Base-by-base conservation (phyloP, 2,329 filamentous ascomycete species). In the Aspergillus carbonarius region DNA sequence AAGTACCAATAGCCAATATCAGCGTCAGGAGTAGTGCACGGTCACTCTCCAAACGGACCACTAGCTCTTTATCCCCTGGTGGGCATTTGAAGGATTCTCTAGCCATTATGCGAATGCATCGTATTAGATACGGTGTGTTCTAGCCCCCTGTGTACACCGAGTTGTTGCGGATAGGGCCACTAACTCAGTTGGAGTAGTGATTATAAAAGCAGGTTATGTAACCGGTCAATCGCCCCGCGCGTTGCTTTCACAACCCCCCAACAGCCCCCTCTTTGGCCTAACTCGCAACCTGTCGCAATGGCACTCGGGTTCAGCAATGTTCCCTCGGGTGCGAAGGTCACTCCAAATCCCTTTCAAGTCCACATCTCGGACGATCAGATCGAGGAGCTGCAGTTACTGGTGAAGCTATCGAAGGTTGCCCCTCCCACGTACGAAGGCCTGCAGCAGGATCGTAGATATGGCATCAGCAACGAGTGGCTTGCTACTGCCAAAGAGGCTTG, bases 361-460 rank as follows among this genome's bases (percentile, higher is more conserved):
- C 61, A 72, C 7, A 69, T 82, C 7, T 66, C 78, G 0, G 78
- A 83, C 6, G 68, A 76, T 27, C 74, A 80, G 39, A 60, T 85
- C 2, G 61, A 74, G 13, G 78, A 82, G 20, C 78, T 85, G 60
- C 74, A 78, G 59, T 73, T 78, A 4, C 70, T 85, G 1, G 65
- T 84, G 9, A 74, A 74, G 54, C 69, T 83, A 6, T 80, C 82
- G 2, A 81, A 77, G 54, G 71, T 84, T 15, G 81, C 76, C 1
- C 80, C 81, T 1, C 68, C 71, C 4, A 81, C 79, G 1, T 85
- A 76, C 46, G 82, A 84, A 61, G 82, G 81, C 63, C 69, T 70
- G 15, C 73, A 76, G 27, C 59, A 69, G 10, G 75, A 81, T 40
- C 68, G 75, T 13, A 69, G 66, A 10, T 82, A 77, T 66, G 82